A percentile compares a stretch with the other conserved stretches of the same genome.
Evolutionary conservation across 2,329 filamentous ascomycete genomes (phyloP).

Genomic region (Furcasterigmium sp.): DNA sequence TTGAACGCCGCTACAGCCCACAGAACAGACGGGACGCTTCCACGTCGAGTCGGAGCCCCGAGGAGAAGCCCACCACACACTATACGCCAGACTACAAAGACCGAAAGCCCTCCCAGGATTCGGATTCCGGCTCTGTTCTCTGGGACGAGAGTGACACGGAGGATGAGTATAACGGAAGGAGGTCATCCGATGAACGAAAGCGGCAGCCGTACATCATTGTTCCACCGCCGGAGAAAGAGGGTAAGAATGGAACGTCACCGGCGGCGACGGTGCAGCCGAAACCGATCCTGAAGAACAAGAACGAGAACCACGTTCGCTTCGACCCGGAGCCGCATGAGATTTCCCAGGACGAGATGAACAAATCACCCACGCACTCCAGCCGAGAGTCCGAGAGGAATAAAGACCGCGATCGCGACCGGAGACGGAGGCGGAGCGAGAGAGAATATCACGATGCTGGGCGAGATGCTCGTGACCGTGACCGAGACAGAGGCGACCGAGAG

Average conservation of each 20-base stretch:
- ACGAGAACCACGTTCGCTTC: slow-evolving; percentile 51
- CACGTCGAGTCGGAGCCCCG: slow-evolving; percentile 26
- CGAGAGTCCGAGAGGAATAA: slow-evolving; percentile 23
- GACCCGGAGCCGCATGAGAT: slow-evolving; percentile 43
- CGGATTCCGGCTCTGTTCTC: slow-evolving; percentile 16
- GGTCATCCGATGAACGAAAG: slow-evolving; percentile 17
- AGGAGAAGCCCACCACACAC: background rate
- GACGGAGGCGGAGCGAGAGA: slow-evolving; percentile 16
- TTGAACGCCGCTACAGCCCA: background rate
- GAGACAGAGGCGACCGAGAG: slow-evolving; percentile 26
- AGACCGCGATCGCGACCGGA: slow-evolving; percentile 16
- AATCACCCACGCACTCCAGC: slow-evolving; percentile 14
- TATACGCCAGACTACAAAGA: background rate
- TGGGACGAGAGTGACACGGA: slow-evolving; percentile 23
- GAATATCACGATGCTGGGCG: slow-evolving; percentile 19
- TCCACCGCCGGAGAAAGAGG: slow-evolving; percentile 20
- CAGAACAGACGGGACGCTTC: slow-evolving; percentile 12
- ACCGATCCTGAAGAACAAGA: slow-evolving; percentile 57
- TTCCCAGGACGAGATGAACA: slow-evolving; percentile 21
- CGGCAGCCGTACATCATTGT: slow-evolving; percentile 35
- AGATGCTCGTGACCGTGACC: slow-evolving; percentile 22
- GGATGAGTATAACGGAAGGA: slow-evolving; percentile 15
- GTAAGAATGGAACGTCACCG: slow-evolving; percentile 21
- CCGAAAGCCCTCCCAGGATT: slow-evolving; percentile 8
- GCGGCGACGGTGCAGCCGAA: slow-evolving; percentile 40